Conservation (phyloP, 1,139 yeast genomes). For the Yarrowia galli region DNA sequence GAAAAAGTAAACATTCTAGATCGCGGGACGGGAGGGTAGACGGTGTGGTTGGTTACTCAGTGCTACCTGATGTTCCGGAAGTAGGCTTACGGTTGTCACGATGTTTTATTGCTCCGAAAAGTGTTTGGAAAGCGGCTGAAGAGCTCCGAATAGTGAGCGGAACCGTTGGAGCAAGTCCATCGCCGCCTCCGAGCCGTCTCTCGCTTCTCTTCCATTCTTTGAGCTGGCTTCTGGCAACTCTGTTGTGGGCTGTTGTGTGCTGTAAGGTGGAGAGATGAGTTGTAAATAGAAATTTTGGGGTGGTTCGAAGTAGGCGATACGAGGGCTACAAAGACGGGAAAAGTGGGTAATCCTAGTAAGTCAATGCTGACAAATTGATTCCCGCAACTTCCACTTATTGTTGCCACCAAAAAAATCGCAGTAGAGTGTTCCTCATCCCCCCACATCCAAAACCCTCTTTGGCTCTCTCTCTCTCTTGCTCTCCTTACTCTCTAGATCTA, state of each 20-base stretch:
- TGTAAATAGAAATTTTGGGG: background rate
- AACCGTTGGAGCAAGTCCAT: too few relatives aligned
- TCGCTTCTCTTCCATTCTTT: slow-evolving; percentile 3
- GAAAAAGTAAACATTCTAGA: slow-evolving; percentile 11
- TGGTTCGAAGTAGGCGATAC: background rate
- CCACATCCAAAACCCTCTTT: background rate
- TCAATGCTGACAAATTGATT: background rate
- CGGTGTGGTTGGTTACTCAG: background rate
- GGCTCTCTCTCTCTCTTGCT: too few relatives aligned
- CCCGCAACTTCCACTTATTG: background rate
- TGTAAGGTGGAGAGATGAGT: background rate
- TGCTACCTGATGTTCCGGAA: too few relatives aligned
- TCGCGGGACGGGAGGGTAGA: background rate
- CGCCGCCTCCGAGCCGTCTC: too few relatives aligned
- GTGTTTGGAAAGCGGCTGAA: too few relatives aligned
- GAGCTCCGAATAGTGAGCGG: too few relatives aligned
- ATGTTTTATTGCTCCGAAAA: too few relatives aligned
- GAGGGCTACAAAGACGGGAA: background rate
- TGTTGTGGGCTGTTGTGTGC: background rate
- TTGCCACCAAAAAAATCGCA: background rate
- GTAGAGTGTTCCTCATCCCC: too few relatives aligned
- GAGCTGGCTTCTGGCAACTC: background rate
- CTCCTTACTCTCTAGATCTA: background rate
- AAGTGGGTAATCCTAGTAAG: background rate
- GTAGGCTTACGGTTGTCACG: too few relatives aligned